Evolutionary conservation across 441 rosid genomes (phyloP), one percentile per base, ranked within the genome.

Genomic region (Brassica balearica): DNA sequence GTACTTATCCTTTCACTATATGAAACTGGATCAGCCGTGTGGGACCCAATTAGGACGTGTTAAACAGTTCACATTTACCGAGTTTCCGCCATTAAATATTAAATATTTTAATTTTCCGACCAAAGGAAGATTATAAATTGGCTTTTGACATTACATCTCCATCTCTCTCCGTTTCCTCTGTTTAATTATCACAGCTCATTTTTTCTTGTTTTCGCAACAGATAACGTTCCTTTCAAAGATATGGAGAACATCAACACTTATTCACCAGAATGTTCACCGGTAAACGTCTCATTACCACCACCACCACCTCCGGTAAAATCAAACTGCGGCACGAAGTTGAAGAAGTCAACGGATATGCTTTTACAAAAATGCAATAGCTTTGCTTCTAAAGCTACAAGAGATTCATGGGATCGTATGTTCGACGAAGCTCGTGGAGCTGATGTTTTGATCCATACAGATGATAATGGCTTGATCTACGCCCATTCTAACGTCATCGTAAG

Each of bases 401-500:
- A 92, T 71, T 65, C 83, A 67, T 93, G 95, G 94, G 98, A 93
- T 59, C 88, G 87, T 23, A 89, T 95, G 80, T 95, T 95, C 55
- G 92, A 93, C 23, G 88, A 84, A 73, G 99, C 90, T 58, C 87
- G 85, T 38, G 85, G 81, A 81, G 89, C 98, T 19, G 96, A 95
- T 72, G 95, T 93, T 51, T 34, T 43, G 9, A 85, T 95, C 62
- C 74, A 68, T 53, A 85, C 98, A 0, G 90, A 85, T 17, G 60
- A 77, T 68, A 86, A 90, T 48, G 89, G 88, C 59, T 71, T 82
- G 25, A 74, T 95, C 62, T 87, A 79, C 71, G 98, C 95, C 8
- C 99, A 93, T 71, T 85, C 96, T 62, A 86, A 75, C 74, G 72
- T 95, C 84, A 85, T 95, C 75, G 99, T 95, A 86, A 89, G 96